A percentile compares a stretch with the other conserved stretches of the same genome.
Evolutionary conservation across 805 yeast species (phyloP).

Genomic region (Maudiozyma turicensis): DNA sequence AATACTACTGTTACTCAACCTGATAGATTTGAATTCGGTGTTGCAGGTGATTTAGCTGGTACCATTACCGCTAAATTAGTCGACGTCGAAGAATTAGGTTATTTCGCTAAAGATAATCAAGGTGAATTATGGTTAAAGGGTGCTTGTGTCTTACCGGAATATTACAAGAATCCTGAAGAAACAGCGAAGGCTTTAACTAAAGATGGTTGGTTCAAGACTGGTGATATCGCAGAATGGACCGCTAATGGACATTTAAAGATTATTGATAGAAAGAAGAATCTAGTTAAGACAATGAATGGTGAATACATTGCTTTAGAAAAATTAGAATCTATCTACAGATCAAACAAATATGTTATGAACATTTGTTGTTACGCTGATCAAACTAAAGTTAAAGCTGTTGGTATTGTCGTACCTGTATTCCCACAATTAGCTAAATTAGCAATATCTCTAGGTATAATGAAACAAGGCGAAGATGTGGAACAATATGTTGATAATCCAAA

Average conservation of each 20-base stretch:
- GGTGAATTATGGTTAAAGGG: constrained; percentile 88
- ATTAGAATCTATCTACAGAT: constrained; percentile 83
- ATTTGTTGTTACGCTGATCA: constrained; percentile 91
- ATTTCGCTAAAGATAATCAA: constrained; percentile 80
- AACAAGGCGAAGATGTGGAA: constrained; percentile 38
- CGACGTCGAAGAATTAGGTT: constrained; percentile 86
- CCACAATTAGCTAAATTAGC: constrained; percentile 51
- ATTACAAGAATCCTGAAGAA: constrained; percentile 76
- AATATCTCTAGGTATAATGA: constrained; percentile 42
- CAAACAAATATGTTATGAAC: constrained; percentile 66
- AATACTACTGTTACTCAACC: constrained; percentile 67
- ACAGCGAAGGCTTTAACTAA: constrained; percentile 65
- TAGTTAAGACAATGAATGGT: constrained; percentile 93
- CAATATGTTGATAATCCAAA: constrained; percentile 44
- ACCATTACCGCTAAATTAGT: constrained; percentile 79
- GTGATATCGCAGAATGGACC: constrained; percentile 95
- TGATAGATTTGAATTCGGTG: constrained; percentile 55
- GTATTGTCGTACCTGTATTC: constrained; percentile 78
- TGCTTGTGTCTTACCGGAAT: constrained; percentile 59
- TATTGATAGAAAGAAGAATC: constrained; percentile 91
- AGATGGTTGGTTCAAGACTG: constrained; percentile 93
- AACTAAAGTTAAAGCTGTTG: constrained; percentile 81
- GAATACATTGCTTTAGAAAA: constrained; percentile 96
- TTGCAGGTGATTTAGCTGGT: constrained; percentile 76
- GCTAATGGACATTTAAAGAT: constrained; percentile 67